phyloP scores from a whole-genome alignment of 139 green algal species.

The Yamagishiella unicocca region DNA sequence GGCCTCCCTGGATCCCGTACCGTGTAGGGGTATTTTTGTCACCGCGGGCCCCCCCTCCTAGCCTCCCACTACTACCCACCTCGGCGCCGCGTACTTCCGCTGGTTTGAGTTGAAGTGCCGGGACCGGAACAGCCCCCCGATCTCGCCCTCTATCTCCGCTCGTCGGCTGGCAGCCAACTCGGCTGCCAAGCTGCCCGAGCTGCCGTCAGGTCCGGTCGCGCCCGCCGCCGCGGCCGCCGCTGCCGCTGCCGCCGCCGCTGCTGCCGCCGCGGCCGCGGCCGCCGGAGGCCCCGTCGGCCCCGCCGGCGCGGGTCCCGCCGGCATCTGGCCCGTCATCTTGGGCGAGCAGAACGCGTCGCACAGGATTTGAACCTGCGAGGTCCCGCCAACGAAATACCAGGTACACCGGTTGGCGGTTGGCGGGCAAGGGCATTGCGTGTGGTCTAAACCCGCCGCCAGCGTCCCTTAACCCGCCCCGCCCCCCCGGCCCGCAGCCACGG shows the following conservation, averaged over 20 bases:
- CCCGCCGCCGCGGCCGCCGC: conserved; percentile 15
- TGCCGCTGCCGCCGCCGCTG: neutral
- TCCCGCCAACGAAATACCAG: no score
- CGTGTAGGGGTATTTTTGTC: no score
- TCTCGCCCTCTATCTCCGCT: conserved; percentile 61
- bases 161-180: conserved; percentile 47
- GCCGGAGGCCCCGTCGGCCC: neutral
- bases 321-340: conserved; percentile 33
- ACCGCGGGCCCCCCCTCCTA: no score
- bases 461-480: no score
- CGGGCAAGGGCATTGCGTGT: no score
- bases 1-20: no score
- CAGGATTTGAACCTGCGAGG: conserved; percentile 41
- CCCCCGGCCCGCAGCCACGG: no score
- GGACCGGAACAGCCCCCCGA: conserved; percentile 57
- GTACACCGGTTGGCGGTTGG: no score
- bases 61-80: conserved; percentile 45
- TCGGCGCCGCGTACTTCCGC: conserved; percentile 56
- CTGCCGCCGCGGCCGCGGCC: neutral
- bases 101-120: conserved; percentile 74
- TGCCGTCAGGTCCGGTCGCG: neutral
- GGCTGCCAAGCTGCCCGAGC: neutral
- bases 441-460: no score
- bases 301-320: neutral
- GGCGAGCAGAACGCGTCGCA: conserved; percentile 57